phyloP scores from a whole-genome alignment of 2,329 filamentous ascomycete genomes.

The Fusarium transvaalense region DNA sequence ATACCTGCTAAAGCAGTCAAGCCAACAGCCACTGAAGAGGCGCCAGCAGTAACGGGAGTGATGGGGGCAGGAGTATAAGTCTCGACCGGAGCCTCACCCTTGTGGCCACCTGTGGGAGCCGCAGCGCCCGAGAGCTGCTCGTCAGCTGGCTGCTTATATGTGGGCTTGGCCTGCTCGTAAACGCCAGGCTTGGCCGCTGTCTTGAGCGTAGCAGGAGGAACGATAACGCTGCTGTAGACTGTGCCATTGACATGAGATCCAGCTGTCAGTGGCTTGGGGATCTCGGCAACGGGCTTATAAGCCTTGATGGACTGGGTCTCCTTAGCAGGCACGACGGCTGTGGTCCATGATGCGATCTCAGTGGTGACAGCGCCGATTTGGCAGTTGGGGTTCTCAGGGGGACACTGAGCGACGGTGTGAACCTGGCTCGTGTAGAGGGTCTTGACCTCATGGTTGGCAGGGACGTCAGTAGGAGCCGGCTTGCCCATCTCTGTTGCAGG shows the following conservation, averaged over 20 bases:
- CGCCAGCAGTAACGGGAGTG: slow-evolving; percentile 62
- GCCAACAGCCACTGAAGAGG: slow-evolving; percentile 50
- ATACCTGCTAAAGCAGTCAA: slow-evolving; percentile 47
- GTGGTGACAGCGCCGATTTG: slow-evolving; percentile 52
- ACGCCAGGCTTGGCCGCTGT: slow-evolving; percentile 38
- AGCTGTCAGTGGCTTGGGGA: slow-evolving; percentile 21
- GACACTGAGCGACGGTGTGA: slow-evolving; percentile 68
- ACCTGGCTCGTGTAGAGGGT: slow-evolving; percentile 67
- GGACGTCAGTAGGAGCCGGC: slow-evolving; percentile 25
- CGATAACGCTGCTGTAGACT: slow-evolving; percentile 27
- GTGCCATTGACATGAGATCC: slow-evolving; percentile 23
- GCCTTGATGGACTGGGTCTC: slow-evolving; percentile 32
- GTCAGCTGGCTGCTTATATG: slow-evolving; percentile 13
- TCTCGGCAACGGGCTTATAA: slow-evolving; percentile 30
- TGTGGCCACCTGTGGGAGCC: slow-evolving; percentile 46
- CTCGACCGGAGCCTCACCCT: slow-evolving; percentile 33
- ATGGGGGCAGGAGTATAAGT: slow-evolving; percentile 41
- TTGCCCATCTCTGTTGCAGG: slow-evolving; percentile 28
- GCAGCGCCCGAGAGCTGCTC: slow-evolving; percentile 36
- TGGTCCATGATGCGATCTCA: slow-evolving; percentile 46
- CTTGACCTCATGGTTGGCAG: slow-evolving; percentile 43
- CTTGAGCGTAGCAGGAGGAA: slow-evolving; percentile 36
- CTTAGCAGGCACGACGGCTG: slow-evolving; percentile 33
- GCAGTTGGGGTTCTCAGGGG: slow-evolving; percentile 65
- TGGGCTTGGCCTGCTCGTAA: slow-evolving; percentile 32